Percentiles rank a stretch among this genome's conserved stretches.
These are phyloP conservation scores for Saussurea involucrata DNA, from an alignment of 129 eudicot genomes.

Conservation along the genomic window DNA sequence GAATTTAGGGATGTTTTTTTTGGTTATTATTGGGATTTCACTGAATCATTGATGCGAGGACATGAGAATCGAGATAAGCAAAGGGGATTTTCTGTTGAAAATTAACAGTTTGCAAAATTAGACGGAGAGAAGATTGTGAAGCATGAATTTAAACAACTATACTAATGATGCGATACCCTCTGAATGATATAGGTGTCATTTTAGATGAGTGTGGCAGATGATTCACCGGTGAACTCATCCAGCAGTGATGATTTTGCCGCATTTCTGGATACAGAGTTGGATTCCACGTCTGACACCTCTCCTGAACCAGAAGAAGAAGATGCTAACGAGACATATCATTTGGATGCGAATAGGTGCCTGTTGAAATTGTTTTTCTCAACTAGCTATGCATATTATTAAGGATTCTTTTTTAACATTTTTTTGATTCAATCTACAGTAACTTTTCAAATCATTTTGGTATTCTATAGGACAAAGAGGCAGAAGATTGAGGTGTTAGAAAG, in stretches of 20 bases:
- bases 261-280: slow-evolving; percentile 47
- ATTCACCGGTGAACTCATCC: slow-evolving; percentile 44
- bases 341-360: slow-evolving; percentile 25
- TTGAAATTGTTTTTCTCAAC: neutral
- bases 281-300: slow-evolving; percentile 39
- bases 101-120: neutral
- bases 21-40: neutral
- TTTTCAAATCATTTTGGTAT: neutral
- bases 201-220: slow-evolving; percentile 41
- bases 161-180: neutral
- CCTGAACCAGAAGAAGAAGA: slow-evolving; percentile 35
- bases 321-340: slow-evolving; percentile 16
- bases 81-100: neutral
- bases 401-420: neutral
- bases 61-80: neutral
- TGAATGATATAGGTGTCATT: slow-evolving; percentile 18
- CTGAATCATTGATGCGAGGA: neutral
- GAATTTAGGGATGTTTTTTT: neutral
- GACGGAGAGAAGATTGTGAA: neutral
- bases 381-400: neutral
- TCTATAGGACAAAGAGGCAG: slow-evolving; percentile 51
- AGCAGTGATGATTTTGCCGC: slow-evolving; percentile 57
- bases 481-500: slow-evolving; percentile 43
- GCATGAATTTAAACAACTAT: neutral
- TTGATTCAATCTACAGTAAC: neutral